Evolutionary conservation across 1,139 yeast genomes (phyloP), one percentile per base, ranked within the genome.

Genomic region (Taphrina deformans): DNA sequence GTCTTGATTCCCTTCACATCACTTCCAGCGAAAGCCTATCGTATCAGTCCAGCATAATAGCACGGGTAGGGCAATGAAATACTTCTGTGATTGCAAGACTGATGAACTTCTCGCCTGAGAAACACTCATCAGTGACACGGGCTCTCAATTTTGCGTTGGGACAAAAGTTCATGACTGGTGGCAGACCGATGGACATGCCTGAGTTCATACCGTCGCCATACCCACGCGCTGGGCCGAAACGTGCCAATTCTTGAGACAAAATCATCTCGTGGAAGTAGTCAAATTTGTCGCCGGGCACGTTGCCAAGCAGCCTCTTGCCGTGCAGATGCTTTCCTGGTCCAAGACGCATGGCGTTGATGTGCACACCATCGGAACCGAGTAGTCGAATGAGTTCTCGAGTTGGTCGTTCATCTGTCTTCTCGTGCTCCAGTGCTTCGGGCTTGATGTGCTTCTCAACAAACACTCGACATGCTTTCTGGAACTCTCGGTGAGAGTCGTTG

Each of bases 231-330:
- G 62, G 62, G 7, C 79, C 79, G 48, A 74, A 71, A 50, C 79
- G 73, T 9, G 60, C 35, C 12, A 62, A 87, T 60, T 84, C 85
- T 72, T 85, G 85, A 68, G 89, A 80, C 61, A 86, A 83, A 48
- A 87, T 89, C 76, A 89, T 82, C 79, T 89, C 88, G 75, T 86
- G 88, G 96, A 96, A 89, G 65, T 89, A 93, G 79, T 88, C 96
- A 96, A 96, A 89, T 68, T 80, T 78, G 69, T 89, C 96, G 63
- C 96, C 96, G 78, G 89, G 96, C 55, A 81, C 76, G 60, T 88
- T 83, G 70, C 87, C 79, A 75, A 88, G 82, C 55, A 96, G 96
- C 78, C 89, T 88, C 35, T 27, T 50, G 38, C 58, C 64, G 38
- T 58, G 55, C 72, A 89, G 80, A 61, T 85, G 89, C 73, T 88